These are phyloP conservation scores for Rosa multiflora DNA, from an alignment of 306 rosid genomes.

Conservation along the genomic window DNA sequence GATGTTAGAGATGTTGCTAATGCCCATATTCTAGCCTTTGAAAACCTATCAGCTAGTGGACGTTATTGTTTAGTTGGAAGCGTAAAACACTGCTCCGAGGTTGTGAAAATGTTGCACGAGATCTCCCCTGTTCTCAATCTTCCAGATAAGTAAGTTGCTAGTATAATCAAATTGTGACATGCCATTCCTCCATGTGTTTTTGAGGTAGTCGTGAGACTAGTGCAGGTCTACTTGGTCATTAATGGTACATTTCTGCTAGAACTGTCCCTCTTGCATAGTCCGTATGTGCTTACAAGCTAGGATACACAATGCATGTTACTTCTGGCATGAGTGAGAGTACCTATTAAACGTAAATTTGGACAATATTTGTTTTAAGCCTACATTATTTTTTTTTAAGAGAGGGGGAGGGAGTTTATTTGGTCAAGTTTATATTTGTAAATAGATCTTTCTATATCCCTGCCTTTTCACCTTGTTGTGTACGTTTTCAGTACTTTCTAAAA, in stretches of 20 bases:
- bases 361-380: neutral
- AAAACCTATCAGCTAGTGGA: slow-evolving; percentile 58
- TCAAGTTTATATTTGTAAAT: neutral
- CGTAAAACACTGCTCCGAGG: slow-evolving; percentile 42
- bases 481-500: too few species aligned
- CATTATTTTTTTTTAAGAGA: too few species aligned
- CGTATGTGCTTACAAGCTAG: neutral
- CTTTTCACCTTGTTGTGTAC: neutral
- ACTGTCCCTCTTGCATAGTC: neutral
- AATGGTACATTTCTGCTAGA: neutral
- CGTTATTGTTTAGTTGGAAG: slow-evolving; percentile 50
- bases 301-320: neutral
- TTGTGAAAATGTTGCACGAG: slow-evolving; percentile 32
- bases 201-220: neutral
- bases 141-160: slow-evolving; percentile 43
- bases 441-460: neutral
- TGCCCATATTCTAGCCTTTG: slow-evolving; percentile 64
- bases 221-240: neutral
- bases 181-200: neutral
- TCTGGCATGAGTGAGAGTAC: neutral
- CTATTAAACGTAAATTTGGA: neutral
- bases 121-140: slow-evolving; percentile 46
- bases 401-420: neutral
- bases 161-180: neutral
- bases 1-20: slow-evolving; percentile 62